phyloP scores from a whole-genome alignment of 192 early-diverging fungal genomes.

The Coemansia sp. region DNA sequence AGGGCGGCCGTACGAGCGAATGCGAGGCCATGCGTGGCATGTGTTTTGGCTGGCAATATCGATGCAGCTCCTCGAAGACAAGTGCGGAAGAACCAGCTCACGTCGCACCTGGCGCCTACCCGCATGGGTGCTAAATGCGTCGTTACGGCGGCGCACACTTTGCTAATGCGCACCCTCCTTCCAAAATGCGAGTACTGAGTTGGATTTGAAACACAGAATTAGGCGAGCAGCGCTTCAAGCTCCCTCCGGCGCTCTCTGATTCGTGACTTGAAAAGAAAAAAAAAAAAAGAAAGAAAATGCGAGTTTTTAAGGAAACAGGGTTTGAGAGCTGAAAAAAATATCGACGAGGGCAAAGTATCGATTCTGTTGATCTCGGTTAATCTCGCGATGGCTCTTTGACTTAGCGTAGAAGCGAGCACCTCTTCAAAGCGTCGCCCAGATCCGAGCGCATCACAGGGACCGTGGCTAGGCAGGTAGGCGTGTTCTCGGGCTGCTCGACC shows the following conservation, averaged over 20 bases:
- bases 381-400: neutral
- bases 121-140: slow-evolving; percentile 5
- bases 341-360: neutral
- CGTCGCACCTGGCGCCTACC: neutral
- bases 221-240: neutral
- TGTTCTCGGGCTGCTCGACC: slow-evolving; percentile 78
- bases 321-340: neutral
- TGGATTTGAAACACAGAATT: neutral
- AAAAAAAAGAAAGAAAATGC: neutral
- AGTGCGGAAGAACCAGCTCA: neutral
- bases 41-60: neutral
- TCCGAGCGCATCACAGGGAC: slow-evolving; percentile 59
- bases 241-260: neutral
- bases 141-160: neutral
- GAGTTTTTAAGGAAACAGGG: neutral
- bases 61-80: neutral
- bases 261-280: neutral
- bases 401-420: slow-evolving; percentile 43
- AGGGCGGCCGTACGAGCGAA: neutral
- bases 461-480: slow-evolving; percentile 69
- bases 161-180: neutral
- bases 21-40: neutral
- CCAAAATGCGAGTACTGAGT: neutral
- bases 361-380: neutral
- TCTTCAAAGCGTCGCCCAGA: slow-evolving; percentile 51